phyloP scores from a whole-genome alignment of 768 basidiomycete genomes.

The Clavaria fumosa region DNA sequence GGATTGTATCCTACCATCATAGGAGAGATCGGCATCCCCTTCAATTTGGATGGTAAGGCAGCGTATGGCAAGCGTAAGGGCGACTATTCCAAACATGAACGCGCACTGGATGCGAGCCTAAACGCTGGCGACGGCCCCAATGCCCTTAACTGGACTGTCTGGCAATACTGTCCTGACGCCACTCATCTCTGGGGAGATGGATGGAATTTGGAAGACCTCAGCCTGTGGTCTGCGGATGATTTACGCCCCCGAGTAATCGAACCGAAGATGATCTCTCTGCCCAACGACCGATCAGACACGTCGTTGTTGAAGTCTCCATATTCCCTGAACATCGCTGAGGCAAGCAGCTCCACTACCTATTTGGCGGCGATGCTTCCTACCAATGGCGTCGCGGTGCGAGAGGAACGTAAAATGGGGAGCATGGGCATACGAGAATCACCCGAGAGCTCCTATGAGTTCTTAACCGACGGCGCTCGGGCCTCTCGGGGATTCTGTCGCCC shows the following conservation, averaged over 20 bases:
- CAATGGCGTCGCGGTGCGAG: constrained; percentile 11
- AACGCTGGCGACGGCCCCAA: constrained; percentile 68
- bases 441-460: constrained; percentile 48
- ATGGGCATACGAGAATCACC: constrained; percentile 18
- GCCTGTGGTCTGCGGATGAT: constrained; percentile 76
- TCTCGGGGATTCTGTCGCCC: constrained; percentile 75
- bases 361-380: constrained; percentile 11
- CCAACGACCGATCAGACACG: constrained; percentile 20
- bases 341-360: background rate
- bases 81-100: constrained; percentile 64
- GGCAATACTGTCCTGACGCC: constrained; percentile 80
- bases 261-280: constrained; percentile 14
- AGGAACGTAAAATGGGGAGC: constrained; percentile 9
- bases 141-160: constrained; percentile 64
- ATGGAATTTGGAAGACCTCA: constrained; percentile 95
- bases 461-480: constrained; percentile 79
- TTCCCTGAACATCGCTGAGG: too few species aligned
- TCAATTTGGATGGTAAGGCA: constrained; percentile 80
- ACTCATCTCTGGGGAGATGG: constrained; percentile 85
- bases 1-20: constrained; percentile 77
- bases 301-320: constrained; percentile 23
- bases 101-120: constrained; percentile 74
- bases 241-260: constrained; percentile 17
- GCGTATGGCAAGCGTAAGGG: constrained; percentile 67
- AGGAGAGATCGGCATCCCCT: constrained; percentile 91